Evolutionary conservation across 805 yeast genomes (phyloP).

Genomic region (Pichia thaimueangensis): DNA sequence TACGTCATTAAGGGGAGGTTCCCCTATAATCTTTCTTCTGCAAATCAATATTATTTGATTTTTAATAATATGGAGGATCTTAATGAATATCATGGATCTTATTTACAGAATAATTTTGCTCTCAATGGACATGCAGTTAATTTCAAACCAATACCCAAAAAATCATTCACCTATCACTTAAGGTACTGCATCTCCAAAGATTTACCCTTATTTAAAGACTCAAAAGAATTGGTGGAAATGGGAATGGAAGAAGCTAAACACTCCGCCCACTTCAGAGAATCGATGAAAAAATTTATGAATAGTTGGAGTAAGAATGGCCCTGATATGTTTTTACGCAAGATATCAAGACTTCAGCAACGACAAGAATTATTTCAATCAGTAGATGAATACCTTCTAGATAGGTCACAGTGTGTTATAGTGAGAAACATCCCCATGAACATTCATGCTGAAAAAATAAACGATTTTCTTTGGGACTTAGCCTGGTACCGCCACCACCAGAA

Average conservation of each 20-base stretch:
- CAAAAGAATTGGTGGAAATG: too few relatives aligned
- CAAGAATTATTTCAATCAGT: too few relatives aligned
- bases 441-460: conserved; percentile 29
- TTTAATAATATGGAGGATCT: conserved; percentile 35
- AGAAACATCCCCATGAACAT: conserved; percentile 43
- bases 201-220: not conserved
- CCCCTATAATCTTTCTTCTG: conserved; percentile 36
- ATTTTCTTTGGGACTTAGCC: conserved; percentile 44
- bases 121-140: conserved; percentile 37
- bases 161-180: conserved; percentile 36
- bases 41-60: conserved; percentile 47
- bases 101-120: not conserved
- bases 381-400: too few relatives aligned
- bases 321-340: too few relatives aligned
- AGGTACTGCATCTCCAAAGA: too few relatives aligned
- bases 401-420: conserved; percentile 31
- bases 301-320: too few relatives aligned
- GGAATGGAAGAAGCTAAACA: too few relatives aligned
- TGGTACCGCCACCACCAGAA: conserved; percentile 26
- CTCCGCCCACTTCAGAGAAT: too few relatives aligned
- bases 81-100: not conserved
- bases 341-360: too few relatives aligned
- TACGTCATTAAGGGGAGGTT: conserved; percentile 43
- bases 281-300: too few relatives aligned
- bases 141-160: conserved; percentile 19